Base-by-base conservation (phyloP, 2,329 filamentous ascomycete species). In the Dactylonectria macrodidyma region DNA sequence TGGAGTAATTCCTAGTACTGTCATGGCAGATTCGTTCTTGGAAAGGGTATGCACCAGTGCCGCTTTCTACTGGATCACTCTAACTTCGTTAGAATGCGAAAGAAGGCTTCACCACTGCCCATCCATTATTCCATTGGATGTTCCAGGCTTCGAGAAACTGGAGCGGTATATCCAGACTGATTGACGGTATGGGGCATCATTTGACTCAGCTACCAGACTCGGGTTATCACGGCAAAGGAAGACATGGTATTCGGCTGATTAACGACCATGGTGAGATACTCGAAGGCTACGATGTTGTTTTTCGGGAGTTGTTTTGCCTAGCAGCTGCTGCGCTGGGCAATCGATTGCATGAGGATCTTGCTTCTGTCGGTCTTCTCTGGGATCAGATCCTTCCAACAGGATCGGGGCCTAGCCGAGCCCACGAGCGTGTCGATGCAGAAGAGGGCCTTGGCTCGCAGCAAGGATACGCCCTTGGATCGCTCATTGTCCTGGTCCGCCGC, bases 221-320 rank as follows among this genome's bases (percentile, higher is more conserved):
- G 22, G 64, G 67, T 12, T 24, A 12, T 14, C 65, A 68, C 16
- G 61, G 65, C n/a, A 72, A 70, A 62, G 74, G 74, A 26, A 71
- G 74, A 4, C 67, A 70, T 26, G 73, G 67, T 10, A 82, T 85
- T 70, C 84, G 82, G 72, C 84, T 88, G 54, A 83, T 85, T 38
- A 85, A 81, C 75, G 88, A 86, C 60, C 81, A 90, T 69, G 84
- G 88, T 1, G 86, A 89, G 24, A 83, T 89, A 11, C 88, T 92
- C 60, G 85, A 89, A 11, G 88, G 93, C 66, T 95, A 95, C 78
- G 91, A 93, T 38, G 83, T 91, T 16, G 86, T 95, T 2, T 95
- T 97, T 78, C 90, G 93, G 19, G 93, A 97, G 77, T 85, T 95
- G 9, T 97, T 97, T 79, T 97, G 93, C 76, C 86, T 94, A 9